Base-by-base conservation (phyloP, 2,329 filamentous ascomycete genomes). In the Alternaria sp. region DNA sequence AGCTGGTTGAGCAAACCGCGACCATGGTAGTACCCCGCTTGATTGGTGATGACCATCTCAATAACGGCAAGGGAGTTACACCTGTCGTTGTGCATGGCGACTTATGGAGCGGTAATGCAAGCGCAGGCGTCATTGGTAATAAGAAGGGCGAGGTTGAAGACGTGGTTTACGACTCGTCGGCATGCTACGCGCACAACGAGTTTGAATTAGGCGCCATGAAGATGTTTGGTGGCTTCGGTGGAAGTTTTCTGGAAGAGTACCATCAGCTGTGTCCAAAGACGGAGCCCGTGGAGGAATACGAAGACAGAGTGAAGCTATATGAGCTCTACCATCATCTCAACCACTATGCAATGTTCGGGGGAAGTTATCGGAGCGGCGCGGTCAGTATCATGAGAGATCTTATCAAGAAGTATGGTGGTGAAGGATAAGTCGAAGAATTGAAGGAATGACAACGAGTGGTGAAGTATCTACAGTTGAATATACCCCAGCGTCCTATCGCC, bases 151-250 rank as follows among this genome's bases (percentile, higher is more conserved):
- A 94, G 69, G 90, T 84, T 0, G 91, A 95, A 70, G 92, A 93
- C 68, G 88, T 97, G 1, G 88, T 97, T 1, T 97, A 89, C 75
- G 95, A 97, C 75, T 89, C 93, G 0, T 91, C 90, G 3, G 87
- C 89, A 45, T 91, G 91, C 67, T 97, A 96, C 75, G 93, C 90
- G 2, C 94, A 97, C 77, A 91, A 86, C 2, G 95, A 98, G 82
- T 97, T 90, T 79, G 95, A 97, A 70, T 82, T 97, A 56, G 95
- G 95, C 1, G 97, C 97, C 69, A 97, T 97, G 93, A 88, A 87
- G 55, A 97, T 97, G 93, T 98, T 97, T 85, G 94, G 94, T 0
- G 95, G 95, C 0, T 97, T 96, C 79, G 89, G 89, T 1, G 72
- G 79, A 0, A 79, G 75, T 1, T 97, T 97, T 73, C 89, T 91